Evolutionary conservation across 2,329 filamentous ascomycete genomes (phyloP).

Genomic region (Clarireedia paspali): DNA sequence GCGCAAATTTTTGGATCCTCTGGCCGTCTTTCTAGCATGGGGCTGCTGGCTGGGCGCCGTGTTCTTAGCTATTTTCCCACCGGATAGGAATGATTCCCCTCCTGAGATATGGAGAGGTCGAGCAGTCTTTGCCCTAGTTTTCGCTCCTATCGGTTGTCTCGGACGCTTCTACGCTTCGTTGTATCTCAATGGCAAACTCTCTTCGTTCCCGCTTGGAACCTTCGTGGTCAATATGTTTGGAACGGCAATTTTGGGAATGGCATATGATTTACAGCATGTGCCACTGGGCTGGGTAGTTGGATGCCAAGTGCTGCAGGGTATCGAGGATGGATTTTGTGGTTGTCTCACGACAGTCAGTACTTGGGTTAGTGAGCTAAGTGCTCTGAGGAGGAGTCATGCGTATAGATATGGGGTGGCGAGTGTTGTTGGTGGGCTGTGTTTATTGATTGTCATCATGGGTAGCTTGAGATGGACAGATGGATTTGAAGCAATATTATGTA

Average conservation of each 20-base stretch:
- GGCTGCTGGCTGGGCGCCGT: conserved; percentile 74
- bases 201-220: conserved; percentile 75
- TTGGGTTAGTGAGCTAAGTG: conserved; percentile 54
- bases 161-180: conserved; percentile 65
- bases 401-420: conserved; percentile 63
- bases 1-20: conserved; percentile 55
- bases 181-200: conserved; percentile 57
- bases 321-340: conserved; percentile 62
- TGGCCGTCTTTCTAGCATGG: conserved; percentile 56
- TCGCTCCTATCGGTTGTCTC: conserved; percentile 75
- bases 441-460: conserved; percentile 67
- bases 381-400: conserved; percentile 45
- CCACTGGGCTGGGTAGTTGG: conserved; percentile 46
- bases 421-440: conserved; percentile 47
- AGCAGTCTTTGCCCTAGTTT: conserved; percentile 69
- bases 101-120: conserved; percentile 65
- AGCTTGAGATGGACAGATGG: conserved; percentile 62
- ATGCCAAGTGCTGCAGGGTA: conserved; percentile 60
- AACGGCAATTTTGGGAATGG: conserved; percentile 65
- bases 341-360: conserved; percentile 60
- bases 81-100: conserved; percentile 39
- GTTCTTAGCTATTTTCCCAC: conserved; percentile 64
- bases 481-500: conserved; percentile 33
- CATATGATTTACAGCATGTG: conserved; percentile 70
- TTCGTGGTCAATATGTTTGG: conserved; percentile 76